These are phyloP conservation scores for Acacia acuminata DNA, from an alignment of 306 rosid species.

Conservation along the genomic window DNA sequence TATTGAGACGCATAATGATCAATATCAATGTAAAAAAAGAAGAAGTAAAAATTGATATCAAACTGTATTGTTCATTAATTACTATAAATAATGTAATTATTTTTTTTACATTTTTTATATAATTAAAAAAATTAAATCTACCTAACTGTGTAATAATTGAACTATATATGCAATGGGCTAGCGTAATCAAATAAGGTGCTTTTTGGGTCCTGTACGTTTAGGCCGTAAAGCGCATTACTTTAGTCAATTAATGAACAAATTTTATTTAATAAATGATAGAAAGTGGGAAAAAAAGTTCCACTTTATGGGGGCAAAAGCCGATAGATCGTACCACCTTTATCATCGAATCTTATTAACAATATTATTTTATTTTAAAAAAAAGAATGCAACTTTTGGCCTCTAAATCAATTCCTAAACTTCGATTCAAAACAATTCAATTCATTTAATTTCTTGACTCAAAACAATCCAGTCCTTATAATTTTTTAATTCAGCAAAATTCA, in stretches of 20 bases:
- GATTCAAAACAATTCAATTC: too few relatives aligned
- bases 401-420: too few relatives aligned
- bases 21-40: background rate
- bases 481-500: background rate
- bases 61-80: background rate
- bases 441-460: too few relatives aligned
- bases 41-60: background rate
- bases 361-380: too few relatives aligned
- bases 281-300: conserved; percentile 39
- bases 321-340: conserved; percentile 41
- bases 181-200: background rate
- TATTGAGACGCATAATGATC: background rate
- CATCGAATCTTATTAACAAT: conserved; percentile 34
- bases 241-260: background rate
- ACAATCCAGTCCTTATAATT: too few relatives aligned
- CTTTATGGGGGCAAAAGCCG: conserved; percentile 36
- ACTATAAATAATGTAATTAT: background rate
- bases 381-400: background rate
- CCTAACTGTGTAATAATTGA: background rate
- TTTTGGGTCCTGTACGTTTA: conserved; percentile 33
- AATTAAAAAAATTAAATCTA: background rate
- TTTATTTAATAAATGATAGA: conserved; percentile 2
- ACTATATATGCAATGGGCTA: background rate
- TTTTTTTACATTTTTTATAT: too few relatives aligned
- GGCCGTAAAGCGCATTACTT: conserved; percentile 49